These are phyloP conservation scores for Lotus japonicus DNA, from an alignment of 306 rosid genomes.

Conservation along the genomic window DNA sequence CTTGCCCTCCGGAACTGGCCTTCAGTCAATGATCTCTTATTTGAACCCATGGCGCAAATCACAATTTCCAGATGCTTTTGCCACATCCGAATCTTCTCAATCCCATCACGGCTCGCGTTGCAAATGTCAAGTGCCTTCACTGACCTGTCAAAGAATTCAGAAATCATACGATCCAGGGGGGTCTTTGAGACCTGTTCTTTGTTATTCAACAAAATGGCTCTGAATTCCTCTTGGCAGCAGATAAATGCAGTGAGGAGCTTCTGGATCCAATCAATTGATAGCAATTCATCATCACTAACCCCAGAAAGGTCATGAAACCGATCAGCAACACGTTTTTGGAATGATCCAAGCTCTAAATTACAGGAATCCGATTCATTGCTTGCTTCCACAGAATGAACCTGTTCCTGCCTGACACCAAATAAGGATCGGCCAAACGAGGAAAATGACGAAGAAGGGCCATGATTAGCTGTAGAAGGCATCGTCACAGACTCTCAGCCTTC, in stretches of 20 bases:
- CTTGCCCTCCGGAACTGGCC: slow-evolving; percentile 79
- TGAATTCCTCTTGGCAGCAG: slow-evolving; percentile 57
- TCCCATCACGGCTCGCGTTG: slow-evolving; percentile 63
- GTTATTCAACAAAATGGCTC: slow-evolving; percentile 46
- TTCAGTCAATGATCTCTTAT: slow-evolving; percentile 58
- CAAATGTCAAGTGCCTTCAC: slow-evolving; percentile 84
- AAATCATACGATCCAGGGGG: slow-evolving; percentile 53
- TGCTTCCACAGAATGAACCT: slow-evolving; percentile 52
- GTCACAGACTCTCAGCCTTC: slow-evolving; percentile 20
- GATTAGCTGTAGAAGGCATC: slow-evolving; percentile 54
- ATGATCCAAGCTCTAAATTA: slow-evolving; percentile 46
- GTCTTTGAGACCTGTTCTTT: slow-evolving; percentile 43
- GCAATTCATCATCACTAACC: slow-evolving; percentile 55
- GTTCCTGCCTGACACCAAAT: slow-evolving; percentile 59
- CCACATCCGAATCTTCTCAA: slow-evolving; percentile 58
- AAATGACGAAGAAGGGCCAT: slow-evolving; percentile 48
- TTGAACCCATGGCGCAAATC: slow-evolving; percentile 52
- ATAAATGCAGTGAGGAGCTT: slow-evolving; percentile 51
- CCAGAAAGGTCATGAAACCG: slow-evolving; percentile 45
- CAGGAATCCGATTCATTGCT: slow-evolving; percentile 43
- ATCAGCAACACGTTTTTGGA: slow-evolving; percentile 51
- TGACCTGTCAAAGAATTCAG: slow-evolving; percentile 61
- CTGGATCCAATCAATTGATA: slow-evolving; percentile 58
- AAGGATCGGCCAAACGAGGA: slow-evolving; percentile 55
- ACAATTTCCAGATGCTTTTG: slow-evolving; percentile 74